Evolutionary conservation across 75 land plant species (phyloP), one percentile per base, ranked within the genome.

Genomic region (Sequoia sempervirens): DNA sequence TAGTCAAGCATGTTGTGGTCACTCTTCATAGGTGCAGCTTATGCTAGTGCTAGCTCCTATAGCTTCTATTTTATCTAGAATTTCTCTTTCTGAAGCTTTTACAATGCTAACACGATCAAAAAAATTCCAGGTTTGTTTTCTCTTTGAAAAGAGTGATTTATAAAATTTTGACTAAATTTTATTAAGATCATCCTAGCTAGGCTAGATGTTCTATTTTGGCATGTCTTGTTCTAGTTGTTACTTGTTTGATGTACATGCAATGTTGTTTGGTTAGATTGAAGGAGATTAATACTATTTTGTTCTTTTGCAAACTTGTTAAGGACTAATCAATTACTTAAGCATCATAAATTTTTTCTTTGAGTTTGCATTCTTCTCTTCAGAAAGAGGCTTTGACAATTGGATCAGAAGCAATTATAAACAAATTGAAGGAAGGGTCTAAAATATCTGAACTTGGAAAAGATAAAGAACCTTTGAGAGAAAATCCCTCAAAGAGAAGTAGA

Each of bases 21-120:
- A 7, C 50, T 78, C 12, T 9, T 45, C 82, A 28, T 83, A 97
- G 99, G 99, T 97, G 45, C 96, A 98, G 15, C 95, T 97, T 61
- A 97, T 97, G 99, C 95, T 97, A 84, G 99, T 97, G 43, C 86
- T 97, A 70, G 99, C 99, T 52, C 99, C 99, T 75, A 98, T 98
- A 85, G 99, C 99, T 76, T 96, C 96, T 86, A 94, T 97, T 45
- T 68, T 94, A 89, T 94, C 96, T 82, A 98, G 99, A 56, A 97
- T 97, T 80, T 98, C 99, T 47, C 89, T 97, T 64, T 97, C 99
- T 53, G 94, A 92, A 85, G 94, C 96, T 68, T 97, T 96, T 88
- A 91, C 88, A 82, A 91, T 93, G 61, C 85, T 97, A 20, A 96
- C 99, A 18, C 87, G 95, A 50, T 97, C 99, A 18, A 87, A 96